Percentiles rank a stretch among this genome's conserved stretches.
Evolutionary conservation across 805 yeast species (phyloP).

Genomic region (Sungouiozyma intestinalis): DNA sequence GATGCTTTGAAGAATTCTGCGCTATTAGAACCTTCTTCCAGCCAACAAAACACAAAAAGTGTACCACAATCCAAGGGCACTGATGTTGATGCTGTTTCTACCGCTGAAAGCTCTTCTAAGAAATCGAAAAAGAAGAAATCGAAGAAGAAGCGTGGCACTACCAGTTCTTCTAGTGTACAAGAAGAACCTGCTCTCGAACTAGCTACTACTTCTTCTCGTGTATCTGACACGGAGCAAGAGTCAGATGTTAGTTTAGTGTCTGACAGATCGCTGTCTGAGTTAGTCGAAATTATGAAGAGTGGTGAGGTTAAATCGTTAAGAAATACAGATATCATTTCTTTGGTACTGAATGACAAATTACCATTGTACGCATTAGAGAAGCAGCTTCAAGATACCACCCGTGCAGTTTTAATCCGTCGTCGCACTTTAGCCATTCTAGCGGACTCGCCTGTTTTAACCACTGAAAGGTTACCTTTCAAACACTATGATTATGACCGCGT

Average conservation of each 20-base stretch:
- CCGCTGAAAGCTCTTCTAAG: not conserved
- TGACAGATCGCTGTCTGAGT: conserved; percentile 51
- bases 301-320: conserved; percentile 60
- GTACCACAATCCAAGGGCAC: conserved; percentile 5
- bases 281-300: conserved; percentile 52
- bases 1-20: not conserved
- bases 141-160: conserved; percentile 2
- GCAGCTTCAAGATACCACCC: conserved; percentile 73
- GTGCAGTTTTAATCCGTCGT: conserved; percentile 93
- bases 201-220: not conserved
- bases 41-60: not conserved
- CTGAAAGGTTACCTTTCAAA: conserved; percentile 64
- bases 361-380: conserved; percentile 94
- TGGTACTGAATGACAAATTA: conserved; percentile 66
- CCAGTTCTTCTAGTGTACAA: not conserved
- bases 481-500: conserved; percentile 91
- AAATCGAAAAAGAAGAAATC: not conserved
- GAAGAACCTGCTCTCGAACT: not conserved
- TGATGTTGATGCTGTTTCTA: conserved; percentile 14
- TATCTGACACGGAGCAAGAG: conserved; percentile 9
- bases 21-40: not conserved
- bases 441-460: conserved; percentile 70
- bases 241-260: conserved; percentile 21
- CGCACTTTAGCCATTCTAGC: conserved; percentile 76
- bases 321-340: conserved; percentile 63